Conservation (phyloP, 2,329 filamentous ascomycete species). For the Dothistroma pini region DNA sequence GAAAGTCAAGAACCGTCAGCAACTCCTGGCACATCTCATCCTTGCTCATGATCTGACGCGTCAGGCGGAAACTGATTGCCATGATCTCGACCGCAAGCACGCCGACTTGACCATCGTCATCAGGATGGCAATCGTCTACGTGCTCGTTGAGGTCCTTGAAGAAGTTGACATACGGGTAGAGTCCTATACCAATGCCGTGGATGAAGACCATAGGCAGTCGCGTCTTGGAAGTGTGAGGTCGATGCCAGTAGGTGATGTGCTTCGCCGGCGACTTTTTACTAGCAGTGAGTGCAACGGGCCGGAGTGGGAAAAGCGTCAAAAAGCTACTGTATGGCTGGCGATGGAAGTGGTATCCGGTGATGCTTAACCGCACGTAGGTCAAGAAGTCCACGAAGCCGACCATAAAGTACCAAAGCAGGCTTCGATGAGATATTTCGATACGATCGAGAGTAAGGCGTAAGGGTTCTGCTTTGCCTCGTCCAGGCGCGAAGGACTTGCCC, state of each 20-base stretch:
- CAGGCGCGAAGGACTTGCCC: conserved; percentile 46
- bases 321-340: conserved; percentile 35
- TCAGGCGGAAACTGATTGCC: conserved; percentile 61
- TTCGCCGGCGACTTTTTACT: conserved; percentile 47
- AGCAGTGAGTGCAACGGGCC: conserved; percentile 51
- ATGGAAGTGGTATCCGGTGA: conserved; percentile 54
- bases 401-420: conserved; percentile 17
- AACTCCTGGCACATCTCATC: conserved; percentile 57
- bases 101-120: conserved; percentile 49
- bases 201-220: conserved; percentile 62
- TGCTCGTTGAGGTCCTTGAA: conserved; percentile 9
- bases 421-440: conserved; percentile 48
- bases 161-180: conserved; percentile 48
- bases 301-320: conserved; percentile 48
- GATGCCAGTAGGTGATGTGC: conserved; percentile 57
- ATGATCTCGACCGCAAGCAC: conserved; percentile 64
- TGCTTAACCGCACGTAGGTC: conserved; percentile 13
- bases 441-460: conserved; percentile 62
- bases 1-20: conserved; percentile 52
- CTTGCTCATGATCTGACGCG: conserved; percentile 49
- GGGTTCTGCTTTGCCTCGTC: conserved; percentile 54
- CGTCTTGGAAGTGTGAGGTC: conserved; percentile 57
- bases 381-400: conserved; percentile 18
- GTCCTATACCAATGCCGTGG: conserved; percentile 67
- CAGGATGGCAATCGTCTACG: conserved; percentile 1